A percentile compares a stretch with the other conserved stretches of the same genome.
These are phyloP conservation scores for Pyrrhoderma noxium DNA, from an alignment of 1,284 basidiomycete species.

Conservation along the genomic window DNA sequence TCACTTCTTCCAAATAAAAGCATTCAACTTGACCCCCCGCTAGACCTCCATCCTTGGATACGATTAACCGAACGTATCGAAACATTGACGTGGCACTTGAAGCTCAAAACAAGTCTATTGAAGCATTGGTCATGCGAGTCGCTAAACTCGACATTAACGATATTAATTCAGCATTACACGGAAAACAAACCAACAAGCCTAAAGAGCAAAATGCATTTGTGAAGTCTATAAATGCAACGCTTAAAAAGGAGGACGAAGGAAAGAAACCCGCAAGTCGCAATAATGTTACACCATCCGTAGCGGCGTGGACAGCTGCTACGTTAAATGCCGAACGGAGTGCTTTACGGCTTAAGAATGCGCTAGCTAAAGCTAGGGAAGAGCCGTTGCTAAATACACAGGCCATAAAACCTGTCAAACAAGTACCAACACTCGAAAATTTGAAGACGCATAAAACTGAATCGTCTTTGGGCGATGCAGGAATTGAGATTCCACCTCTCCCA, in stretches of 20 bases:
- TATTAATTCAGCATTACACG: conserved; percentile 9
- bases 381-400: conserved; percentile 59
- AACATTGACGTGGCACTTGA: conserved; percentile 71
- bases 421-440: conserved; percentile 34
- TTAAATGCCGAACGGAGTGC: conserved; percentile 72
- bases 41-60: conserved; percentile 78
- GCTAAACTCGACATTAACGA: conserved; percentile 42
- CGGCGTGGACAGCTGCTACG: conserved; percentile 66
- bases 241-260: conserved; percentile 20
- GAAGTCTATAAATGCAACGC: neutral
- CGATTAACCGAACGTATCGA: conserved; percentile 74
- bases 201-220: too few relatives aligned
- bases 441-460: neutral
- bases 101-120: conserved; percentile 55
- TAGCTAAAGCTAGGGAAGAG: conserved; percentile 52
- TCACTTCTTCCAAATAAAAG: neutral
- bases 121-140: conserved; percentile 47
- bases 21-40: conserved; percentile 1
- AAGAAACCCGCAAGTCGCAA: conserved; percentile 27
- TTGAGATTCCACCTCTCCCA: neutral
- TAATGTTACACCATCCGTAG: conserved; percentile 54
- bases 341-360: conserved; percentile 56
- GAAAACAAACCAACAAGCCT: neutral
- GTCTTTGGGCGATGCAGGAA: neutral
- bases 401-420: conserved; percentile 32